Conservation (phyloP, 1,284 basidiomycete species). For the Peniophora sp. region DNA sequence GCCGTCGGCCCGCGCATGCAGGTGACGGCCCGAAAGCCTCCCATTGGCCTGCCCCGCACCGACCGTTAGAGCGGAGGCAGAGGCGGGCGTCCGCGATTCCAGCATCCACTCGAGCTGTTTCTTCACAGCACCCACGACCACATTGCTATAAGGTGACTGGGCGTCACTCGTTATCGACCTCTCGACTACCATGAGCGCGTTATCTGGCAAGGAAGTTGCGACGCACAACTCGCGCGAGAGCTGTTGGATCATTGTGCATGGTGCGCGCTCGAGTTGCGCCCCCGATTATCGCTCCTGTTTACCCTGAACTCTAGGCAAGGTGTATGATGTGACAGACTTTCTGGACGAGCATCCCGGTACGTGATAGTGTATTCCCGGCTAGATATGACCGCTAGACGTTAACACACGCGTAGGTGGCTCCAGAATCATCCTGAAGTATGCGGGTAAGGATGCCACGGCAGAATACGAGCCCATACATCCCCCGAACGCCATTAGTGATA, state of each 20-base stretch:
- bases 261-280: conserved; percentile 21
- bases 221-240: conserved; percentile 63
- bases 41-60: too few species aligned
- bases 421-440: conserved; percentile 7
- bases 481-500: conserved; percentile 78
- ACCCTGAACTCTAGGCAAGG: conserved; percentile 34
- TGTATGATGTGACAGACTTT: conserved; percentile 69
- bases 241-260: conserved; percentile 74
- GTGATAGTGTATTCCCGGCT: not conserved
- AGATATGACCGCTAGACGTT: too few species aligned
- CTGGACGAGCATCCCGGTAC: conserved; percentile 46
- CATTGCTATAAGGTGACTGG: too few species aligned
- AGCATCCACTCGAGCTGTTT: too few species aligned
- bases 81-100: too few species aligned
- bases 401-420: conserved; percentile 17
- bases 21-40: too few species aligned
- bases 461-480: conserved; percentile 88
- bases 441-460: conserved; percentile 56
- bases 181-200: not conserved
- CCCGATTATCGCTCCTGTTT: not conserved
- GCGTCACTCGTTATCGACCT: not conserved
- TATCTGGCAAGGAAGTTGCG: conserved; percentile 57
- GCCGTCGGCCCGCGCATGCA: too few species aligned
- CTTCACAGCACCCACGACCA: too few species aligned
- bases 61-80: too few species aligned